Evolutionary conservation across 2,329 filamentous ascomycete species (phyloP), one percentile per base, ranked within the genome.

Genomic region (Ambrosiella cleistominuta): DNA sequence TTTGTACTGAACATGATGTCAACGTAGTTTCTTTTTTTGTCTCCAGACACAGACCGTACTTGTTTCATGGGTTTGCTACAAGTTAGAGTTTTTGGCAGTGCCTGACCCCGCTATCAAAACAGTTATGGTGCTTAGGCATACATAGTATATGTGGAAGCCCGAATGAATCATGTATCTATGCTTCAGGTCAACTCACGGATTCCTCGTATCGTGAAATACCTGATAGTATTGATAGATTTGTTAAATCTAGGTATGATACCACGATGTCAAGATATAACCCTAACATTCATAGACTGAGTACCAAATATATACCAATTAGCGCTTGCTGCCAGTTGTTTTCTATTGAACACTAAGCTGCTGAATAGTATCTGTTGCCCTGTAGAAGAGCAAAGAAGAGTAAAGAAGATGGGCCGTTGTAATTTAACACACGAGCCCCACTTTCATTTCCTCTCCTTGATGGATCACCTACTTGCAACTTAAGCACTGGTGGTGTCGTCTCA

Each of bases 31-130:
- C 53, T 42, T 27, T 55, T 55, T 11, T 45, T 15, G n/a, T 55
- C 7, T n/a, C 42, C 38, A 11, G 37, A 11, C 15, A 9, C 39
- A 37, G 49, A 49, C 56, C 49, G 58, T 57, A 49, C 54, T 42
- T 57, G 55, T 60, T 57, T 57, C 42, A 50, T 54, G 36, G 50
- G 54, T 57, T 54, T 37, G 50, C 50, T 45, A 53, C 49, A 37
- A 39, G 39, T 53, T 57, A 39, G 35, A 45, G 35, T 27, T 15
- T 19, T 35, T 12, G 47, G 27, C 47, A 37, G 19, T 51, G 47
- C 13, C 47, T n/a, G 47, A 51, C n/a, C 9, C 47, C 19, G 15
- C 47, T 51, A n/a, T 51, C 27, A 27, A 27, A 3, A 27, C 4
- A 5, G 27, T 5, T 27, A 27, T 27, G 27, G 27, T 5, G 3